Evolutionary conservation across 495 filamentous ascomycete genomes (phyloP), one percentile per base, ranked within the genome.

Genomic region (Aspergillus indologenus): DNA sequence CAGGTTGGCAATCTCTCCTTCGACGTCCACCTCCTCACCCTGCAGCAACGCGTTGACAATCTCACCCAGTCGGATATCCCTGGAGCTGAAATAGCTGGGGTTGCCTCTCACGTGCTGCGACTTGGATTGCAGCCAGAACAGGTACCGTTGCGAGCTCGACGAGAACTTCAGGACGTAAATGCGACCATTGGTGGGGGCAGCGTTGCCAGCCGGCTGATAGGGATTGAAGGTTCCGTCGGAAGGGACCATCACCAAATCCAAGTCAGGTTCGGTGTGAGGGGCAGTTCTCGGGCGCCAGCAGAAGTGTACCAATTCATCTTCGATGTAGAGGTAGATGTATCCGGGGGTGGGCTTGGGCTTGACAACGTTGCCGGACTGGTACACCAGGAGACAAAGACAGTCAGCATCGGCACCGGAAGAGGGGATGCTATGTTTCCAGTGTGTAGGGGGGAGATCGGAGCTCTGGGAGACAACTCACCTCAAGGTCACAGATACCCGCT

Each of bases 81-180:
- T 79, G 31, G 85, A 83, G 65, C 89, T 93, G 75, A 92, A 91
- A 81, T 84, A 92, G 72, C 81, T 81, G 0, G 83, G 77, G 64
- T 91, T 83, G n/a, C 89, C 87, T 60, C 75, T 79, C 44, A 84
- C 80, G 51, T 90, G 85, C 75, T 97, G 91, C 9, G 84, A 79
- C 67, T 90, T 92, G 6, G 88, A 90, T 75, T 99, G 95, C 59
- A 99, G 79, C 91, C 92, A 99, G 80, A 96, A 99, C 26, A 98
- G 81, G 70, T 98, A 84, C 53, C 92, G 85, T 73, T 91, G 85
- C 34, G 91, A 94, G 59, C 89, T 93, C n/a, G 92, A 96, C 26
- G 82, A 81, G 76, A 99, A 99, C 72, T 96, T 97, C 69, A 99
- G 83, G 54, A 90, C 85, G 71, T 92, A 97, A 67, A 99, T 87